A percentile compares a stretch with the other conserved stretches of the same genome.
phyloP scores from a whole-genome alignment of 2,329 filamentous ascomycete species.

The Harringtonia aguacate region DNA sequence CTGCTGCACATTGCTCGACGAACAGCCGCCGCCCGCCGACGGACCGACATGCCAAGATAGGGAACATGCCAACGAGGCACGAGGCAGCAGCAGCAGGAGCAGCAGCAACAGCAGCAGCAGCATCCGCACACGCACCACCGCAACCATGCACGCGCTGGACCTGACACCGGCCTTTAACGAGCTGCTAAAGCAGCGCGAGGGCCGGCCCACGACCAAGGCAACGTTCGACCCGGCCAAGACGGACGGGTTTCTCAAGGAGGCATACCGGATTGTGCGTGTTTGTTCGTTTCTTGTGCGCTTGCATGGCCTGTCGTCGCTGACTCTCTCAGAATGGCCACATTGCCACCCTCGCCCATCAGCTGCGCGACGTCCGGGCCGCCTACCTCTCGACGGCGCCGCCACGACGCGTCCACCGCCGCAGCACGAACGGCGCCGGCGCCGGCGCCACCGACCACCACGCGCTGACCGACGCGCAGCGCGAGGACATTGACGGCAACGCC shows the following conservation, averaged over 20 bases:
- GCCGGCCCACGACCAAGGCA: slow-evolving; percentile 10
- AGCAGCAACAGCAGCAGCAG: not conserved
- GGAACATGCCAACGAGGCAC: not conserved
- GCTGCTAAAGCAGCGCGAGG: slow-evolving; percentile 38
- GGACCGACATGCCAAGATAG: not conserved
- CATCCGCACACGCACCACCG: not conserved
- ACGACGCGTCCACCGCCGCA: slow-evolving; percentile 39
- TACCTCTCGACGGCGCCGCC: slow-evolving; percentile 78
- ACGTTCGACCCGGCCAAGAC: slow-evolving; percentile 41
- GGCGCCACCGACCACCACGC: slow-evolving; percentile 30
- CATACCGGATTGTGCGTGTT: slow-evolving; percentile 76
- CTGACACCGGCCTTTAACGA: slow-evolving; percentile 60
- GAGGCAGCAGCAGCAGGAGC: not conserved
- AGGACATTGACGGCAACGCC: slow-evolving; percentile 78
- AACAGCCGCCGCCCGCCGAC: not conserved
- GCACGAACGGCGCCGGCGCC: slow-evolving; percentile 37
- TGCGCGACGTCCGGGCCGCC: slow-evolving; percentile 73
- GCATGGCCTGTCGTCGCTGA: not conserved
- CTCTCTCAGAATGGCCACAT: slow-evolving; percentile 70
- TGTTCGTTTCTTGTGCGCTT: no score
- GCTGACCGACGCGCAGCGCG: slow-evolving; percentile 72
- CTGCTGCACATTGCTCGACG: not conserved
- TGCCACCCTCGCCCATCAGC: slow-evolving; percentile 64
- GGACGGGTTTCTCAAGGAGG: slow-evolving; percentile 87
- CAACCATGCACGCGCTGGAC: slow-evolving; percentile 31